phyloP scores from a whole-genome alignment of 768 basidiomycete species.

The Thelephora ganbajun region DNA sequence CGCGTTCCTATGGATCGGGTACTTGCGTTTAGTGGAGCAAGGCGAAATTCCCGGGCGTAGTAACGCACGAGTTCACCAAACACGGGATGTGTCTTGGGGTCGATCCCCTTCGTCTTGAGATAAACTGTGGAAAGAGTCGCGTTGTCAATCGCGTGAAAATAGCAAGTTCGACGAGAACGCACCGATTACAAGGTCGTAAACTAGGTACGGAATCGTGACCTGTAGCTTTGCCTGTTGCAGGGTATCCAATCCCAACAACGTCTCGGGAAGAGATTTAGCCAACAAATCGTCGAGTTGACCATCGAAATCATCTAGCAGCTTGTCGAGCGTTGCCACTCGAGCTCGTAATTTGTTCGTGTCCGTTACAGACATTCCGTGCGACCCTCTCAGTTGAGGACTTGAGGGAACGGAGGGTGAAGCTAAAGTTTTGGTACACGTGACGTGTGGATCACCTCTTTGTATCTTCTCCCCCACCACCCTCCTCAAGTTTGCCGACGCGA shows the following conservation, averaged over 20 bases:
- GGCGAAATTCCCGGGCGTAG: not conserved
- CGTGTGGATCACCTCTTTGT: not conserved
- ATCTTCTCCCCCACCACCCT: not conserved
- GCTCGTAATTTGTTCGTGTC: slow-evolving; percentile 21
- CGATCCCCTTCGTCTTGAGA: slow-evolving; percentile 65
- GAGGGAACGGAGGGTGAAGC: not conserved
- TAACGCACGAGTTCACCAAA: slow-evolving; percentile 49
- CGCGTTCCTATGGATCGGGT: slow-evolving; percentile 41
- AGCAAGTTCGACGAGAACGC: slow-evolving; percentile 13
- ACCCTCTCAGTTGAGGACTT: not conserved
- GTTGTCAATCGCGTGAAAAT: not conserved
- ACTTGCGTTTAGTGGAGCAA: not conserved
- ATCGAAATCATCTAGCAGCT: slow-evolving; percentile 61
- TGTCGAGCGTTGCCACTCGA: slow-evolving; percentile 32
- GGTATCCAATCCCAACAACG: slow-evolving; percentile 46
- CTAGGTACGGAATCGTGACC: slow-evolving; percentile 63
- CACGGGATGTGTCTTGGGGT: slow-evolving; percentile 68
- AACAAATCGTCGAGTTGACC: slow-evolving; percentile 51
- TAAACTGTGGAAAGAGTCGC: slow-evolving; percentile 37
- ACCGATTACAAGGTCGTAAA: slow-evolving; percentile 84
- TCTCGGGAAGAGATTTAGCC: slow-evolving; percentile 52
- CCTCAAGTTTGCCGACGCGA: too few species aligned
- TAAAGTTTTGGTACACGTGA: not conserved
- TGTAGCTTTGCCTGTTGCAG: slow-evolving; percentile 77
- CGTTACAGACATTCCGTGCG: slow-evolving; percentile 19